Conservation (phyloP, 1,284 basidiomycete species). For the Amylostereum chailletii region DNA sequence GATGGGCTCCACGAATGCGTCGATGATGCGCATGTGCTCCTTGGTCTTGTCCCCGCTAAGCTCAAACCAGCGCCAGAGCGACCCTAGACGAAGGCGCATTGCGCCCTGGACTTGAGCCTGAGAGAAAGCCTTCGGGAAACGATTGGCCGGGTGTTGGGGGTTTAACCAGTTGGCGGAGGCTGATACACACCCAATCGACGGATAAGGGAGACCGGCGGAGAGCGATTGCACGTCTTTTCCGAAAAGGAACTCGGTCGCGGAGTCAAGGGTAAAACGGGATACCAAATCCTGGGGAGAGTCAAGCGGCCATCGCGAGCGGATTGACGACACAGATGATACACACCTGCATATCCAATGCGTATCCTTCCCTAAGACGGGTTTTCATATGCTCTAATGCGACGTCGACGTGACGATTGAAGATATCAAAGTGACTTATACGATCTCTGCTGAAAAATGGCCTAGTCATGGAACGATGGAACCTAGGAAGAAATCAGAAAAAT, state of each 20-base stretch:
- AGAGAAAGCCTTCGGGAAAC: constrained; percentile 18
- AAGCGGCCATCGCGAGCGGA: background rate
- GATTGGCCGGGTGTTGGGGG: constrained; percentile 17
- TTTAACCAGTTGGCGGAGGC: background rate
- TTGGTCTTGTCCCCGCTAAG: constrained; percentile 35
- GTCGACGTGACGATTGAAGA: constrained; percentile 35
- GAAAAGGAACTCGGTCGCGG: constrained; percentile 31
- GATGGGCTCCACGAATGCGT: constrained; percentile 42
- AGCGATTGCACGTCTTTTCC: constrained; percentile 25
- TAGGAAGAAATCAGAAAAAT: constrained; percentile 9
- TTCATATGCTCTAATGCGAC: constrained; percentile 20
- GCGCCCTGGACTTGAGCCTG: constrained; percentile 29
- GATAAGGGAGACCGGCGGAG: constrained; percentile 19
- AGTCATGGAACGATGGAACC: constrained; percentile 42
- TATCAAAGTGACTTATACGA: constrained; percentile 40
- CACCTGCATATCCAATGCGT: constrained; percentile 23
- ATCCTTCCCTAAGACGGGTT: constrained; percentile 4
- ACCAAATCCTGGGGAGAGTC: constrained; percentile 19
- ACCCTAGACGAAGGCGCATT: constrained; percentile 26
- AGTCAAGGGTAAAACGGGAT: constrained; percentile 29
- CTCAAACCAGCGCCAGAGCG: constrained; percentile 42
- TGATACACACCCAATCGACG: constrained; percentile 11
- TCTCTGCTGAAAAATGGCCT: constrained; percentile 46
- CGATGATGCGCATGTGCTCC: constrained; percentile 37
- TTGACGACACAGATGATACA: background rate